Base-by-base conservation (phyloP, 2,329 filamentous ascomycete genomes). In the Mollisia scopiformis region DNA sequence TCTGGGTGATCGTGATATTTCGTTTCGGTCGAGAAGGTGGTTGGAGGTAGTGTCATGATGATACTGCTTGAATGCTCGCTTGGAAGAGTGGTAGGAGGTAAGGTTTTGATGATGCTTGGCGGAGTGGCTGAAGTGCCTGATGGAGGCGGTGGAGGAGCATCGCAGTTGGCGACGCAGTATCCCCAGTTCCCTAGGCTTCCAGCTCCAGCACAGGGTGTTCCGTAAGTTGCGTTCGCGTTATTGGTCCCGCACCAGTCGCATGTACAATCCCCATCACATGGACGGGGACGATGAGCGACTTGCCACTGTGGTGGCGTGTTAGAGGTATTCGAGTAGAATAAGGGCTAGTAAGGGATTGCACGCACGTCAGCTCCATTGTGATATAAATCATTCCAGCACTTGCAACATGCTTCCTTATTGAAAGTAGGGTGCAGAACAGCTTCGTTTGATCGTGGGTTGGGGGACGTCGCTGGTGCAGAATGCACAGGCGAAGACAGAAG, bases 191-290 rank as follows among this genome's bases (percentile, higher is more conserved):
- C 19, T 7, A 25, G 19, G 14, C 14, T 25, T n/a, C 52, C 52
- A 41, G 33, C 52, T 21, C 52, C 52, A 55, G 52, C 35, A 6
- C 52, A 55, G 21, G 33, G 52, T 35, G 51, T 54, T 23, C 52
- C 35, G n/a, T 43, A 55, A 5, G 35, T 27, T 13, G 52, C 35
- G n/a, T 41, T 43, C 4, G 33, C 37, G 14, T 30, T 41, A n/a
- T 43, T 55, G 7, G 52, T 55, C n/a, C 35, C 52, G 19, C 33
- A 39, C 52, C 52, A 55, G 25, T 55, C 35, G 35, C 52, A 55
- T 4, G 43, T 37, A 27, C 52, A 55, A 27, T 27, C 51, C 7
- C 19, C 51, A 37, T 54, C 51, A 27, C 51, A 54, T 21, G 39
- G 39, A 21, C 39, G 39, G 23, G 39, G 39, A 10, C 39, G 39